Conservation (phyloP, 2,329 filamentous ascomycete species). For the Fusarium sp. region DNA sequence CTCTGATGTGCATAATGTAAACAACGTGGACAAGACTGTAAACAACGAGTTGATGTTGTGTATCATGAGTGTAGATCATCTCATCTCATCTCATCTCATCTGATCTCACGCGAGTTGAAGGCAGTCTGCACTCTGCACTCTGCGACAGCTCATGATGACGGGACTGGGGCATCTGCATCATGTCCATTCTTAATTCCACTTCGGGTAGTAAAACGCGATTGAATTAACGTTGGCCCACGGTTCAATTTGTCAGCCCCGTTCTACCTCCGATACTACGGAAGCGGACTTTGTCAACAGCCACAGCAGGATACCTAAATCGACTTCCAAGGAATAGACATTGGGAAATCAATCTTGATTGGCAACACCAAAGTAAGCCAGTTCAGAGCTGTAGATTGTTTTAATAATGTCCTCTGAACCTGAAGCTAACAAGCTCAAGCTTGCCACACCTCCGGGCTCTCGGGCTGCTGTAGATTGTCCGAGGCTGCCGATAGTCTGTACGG, state of each 20-base stretch:
- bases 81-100: not conserved
- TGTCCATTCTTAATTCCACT: conserved; percentile 12
- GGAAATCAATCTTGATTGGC: not conserved
- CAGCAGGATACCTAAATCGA: not conserved
- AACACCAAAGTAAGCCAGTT: not conserved
- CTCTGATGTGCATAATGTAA: conserved; percentile 21
- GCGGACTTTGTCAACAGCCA: conserved; percentile 10
- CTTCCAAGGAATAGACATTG: not conserved
- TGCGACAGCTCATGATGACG: conserved; percentile 15
- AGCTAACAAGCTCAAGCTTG: conserved; percentile 8
- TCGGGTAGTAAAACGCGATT: conserved; percentile 17
- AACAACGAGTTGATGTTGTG: not conserved
- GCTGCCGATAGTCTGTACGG: conserved; percentile 14
- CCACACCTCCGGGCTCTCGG: conserved; percentile 33
- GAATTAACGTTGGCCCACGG: conserved; percentile 16
- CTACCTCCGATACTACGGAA: not conserved
- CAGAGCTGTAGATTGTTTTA: not conserved
- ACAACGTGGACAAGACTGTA: not conserved
- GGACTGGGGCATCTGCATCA: conserved; percentile 26
- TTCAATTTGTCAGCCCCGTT: conserved; percentile 35
- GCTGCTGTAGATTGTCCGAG: conserved; percentile 35
- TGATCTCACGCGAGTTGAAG: not conserved
- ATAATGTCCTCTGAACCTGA: conserved; percentile 6
- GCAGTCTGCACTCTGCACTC: not conserved
- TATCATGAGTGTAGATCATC: not conserved